A percentile compares a stretch with the other conserved stretches of the same genome.
Conservation (phyloP, 768 basidiomycete species). For the Phylloporus arenicola region DNA sequence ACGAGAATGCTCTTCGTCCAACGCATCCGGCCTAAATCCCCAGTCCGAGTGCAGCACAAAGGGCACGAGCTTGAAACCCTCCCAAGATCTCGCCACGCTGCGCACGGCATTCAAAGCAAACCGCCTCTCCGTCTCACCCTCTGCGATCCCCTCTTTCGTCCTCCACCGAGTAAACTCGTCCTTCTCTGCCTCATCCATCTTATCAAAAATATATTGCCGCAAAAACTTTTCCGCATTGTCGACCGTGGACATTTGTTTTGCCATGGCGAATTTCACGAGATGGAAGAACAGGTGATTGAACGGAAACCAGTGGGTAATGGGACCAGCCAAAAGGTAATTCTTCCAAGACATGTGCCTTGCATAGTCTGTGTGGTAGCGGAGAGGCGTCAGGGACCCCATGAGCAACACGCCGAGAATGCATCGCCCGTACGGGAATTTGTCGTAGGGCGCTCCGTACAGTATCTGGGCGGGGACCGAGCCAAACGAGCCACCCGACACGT, state of each 20-base stretch:
- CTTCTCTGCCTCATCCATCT: constrained; percentile 36
- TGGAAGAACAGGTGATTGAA: constrained; percentile 31
- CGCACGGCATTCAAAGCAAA: constrained; percentile 39
- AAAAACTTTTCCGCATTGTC: constrained; percentile 40
- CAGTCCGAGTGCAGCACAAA: constrained; percentile 46
- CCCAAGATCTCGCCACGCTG: constrained; percentile 48
- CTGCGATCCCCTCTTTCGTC: constrained; percentile 34
- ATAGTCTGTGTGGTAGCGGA: constrained; percentile 42
- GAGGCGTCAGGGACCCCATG: constrained; percentile 43
- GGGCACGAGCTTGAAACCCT: constrained; percentile 43
- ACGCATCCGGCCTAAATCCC: constrained; percentile 39
- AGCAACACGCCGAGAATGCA: constrained; percentile 45
- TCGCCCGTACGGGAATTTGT: constrained; percentile 46
- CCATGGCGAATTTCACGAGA: constrained; percentile 31
- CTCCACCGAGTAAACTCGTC: constrained; percentile 37
- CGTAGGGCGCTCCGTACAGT: constrained; percentile 46
- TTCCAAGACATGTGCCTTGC: constrained; percentile 41
- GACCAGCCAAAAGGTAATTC: constrained; percentile 44
- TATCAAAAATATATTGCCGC: constrained; percentile 40
- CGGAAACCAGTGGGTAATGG: constrained; percentile 39
- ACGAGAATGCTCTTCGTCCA: constrained; percentile 42
- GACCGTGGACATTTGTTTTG: constrained; percentile 33
- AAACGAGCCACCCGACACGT: constrained; percentile 49
- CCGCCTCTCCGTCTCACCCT: constrained; percentile 39
- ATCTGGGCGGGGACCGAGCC: constrained; percentile 54